Conservation (phyloP, 768 basidiomycete species). For the Neoboletus brunneissimus region DNA sequence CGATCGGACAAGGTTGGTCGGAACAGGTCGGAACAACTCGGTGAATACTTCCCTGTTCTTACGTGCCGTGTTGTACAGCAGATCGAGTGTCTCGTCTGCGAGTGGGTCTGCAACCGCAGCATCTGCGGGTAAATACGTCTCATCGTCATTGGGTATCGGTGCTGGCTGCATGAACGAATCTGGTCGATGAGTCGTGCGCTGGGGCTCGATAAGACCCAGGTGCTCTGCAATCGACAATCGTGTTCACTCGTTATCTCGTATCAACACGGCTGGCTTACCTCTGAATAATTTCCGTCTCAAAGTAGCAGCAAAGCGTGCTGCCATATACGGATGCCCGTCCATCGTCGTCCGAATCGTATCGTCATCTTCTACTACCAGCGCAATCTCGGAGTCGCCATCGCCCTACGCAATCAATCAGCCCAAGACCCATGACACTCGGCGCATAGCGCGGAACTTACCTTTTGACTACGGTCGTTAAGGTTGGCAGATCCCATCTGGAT, state of each 20-base stretch:
- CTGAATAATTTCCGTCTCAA: conserved; percentile 81
- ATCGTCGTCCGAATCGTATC: conserved; percentile 74
- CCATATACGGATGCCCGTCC: conserved; percentile 73
- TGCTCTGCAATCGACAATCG: conserved; percentile 54
- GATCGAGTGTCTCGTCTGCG: conserved; percentile 48
- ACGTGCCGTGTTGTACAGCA: conserved; percentile 71
- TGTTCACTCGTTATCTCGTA: not conserved
- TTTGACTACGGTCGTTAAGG: conserved; percentile 84
- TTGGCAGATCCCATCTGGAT: conserved; percentile 89
- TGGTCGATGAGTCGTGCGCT: conserved; percentile 42
- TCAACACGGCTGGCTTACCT: conserved; percentile 42
- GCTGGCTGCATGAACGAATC: conserved; percentile 74
- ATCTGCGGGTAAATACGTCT: conserved; percentile 58
- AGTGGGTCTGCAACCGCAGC: conserved; percentile 75
- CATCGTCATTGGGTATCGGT: conserved; percentile 66
- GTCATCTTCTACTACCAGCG: conserved; percentile 84
- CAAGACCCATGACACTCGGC: not conserved
- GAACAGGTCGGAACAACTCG: conserved; percentile 83
- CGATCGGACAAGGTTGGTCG: conserved; percentile 74
- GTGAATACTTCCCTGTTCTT: conserved; percentile 84
- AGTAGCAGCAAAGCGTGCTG: conserved; percentile 76
- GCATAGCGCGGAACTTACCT: conserved; percentile 35
- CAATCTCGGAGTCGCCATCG: conserved; percentile 94
- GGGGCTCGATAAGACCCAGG: conserved; percentile 80
- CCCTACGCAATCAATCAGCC: conserved; percentile 47